Base-by-base conservation (phyloP, 2,329 filamentous ascomycete species). In the Cytospora piceicola region DNA sequence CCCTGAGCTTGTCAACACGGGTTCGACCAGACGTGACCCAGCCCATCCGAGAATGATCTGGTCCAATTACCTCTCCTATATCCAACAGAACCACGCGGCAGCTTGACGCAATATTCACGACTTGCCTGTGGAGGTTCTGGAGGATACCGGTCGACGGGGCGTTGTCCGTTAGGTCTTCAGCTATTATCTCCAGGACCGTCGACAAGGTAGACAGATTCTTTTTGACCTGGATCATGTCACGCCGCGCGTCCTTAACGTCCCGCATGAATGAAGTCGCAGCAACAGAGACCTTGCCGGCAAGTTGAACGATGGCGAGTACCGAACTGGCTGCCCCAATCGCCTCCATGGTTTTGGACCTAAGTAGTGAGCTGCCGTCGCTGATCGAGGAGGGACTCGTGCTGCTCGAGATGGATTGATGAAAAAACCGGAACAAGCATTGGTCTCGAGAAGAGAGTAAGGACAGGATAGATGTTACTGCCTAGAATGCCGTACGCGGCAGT, bases 221-320 rank as follows among this genome's bases (percentile, higher is more conserved):
- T 8, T 49, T 56, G n/a, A 60, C 49, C 49, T 59, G 34, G 15
- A 54, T 59, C 62, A 64, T 55, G n/a, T 60, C 62, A 4, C 6
- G 22, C 36, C 62, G 55, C 15, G 62, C 56, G 12, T 60, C 62
- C 24, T 60, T 64, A 22, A 64, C 49, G 32, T 51, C 49, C 9
- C 17, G 62, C 62, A 60, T 60, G n/a, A 64, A 53, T 7, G 56
- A 64, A 3, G 57, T 9, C 4, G 62, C 62, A 2, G 51, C 36
- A 2, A 12, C 24, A 8, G 62, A 55, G 1, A 54, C 56, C 34
- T 15, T 52, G 4, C 22, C 57, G 34, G 24, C 57, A 9, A 64
- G 15, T 27, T 56, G 34, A 5, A 64, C 20, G 36, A 64, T 32
- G n/a, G 46, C 34, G n/a, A 61, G 12, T 5, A 64, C 32, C 2